Base-by-base conservation (phyloP, 2,329 filamentous ascomycete species). In the Ophiostoma populinum region DNA sequence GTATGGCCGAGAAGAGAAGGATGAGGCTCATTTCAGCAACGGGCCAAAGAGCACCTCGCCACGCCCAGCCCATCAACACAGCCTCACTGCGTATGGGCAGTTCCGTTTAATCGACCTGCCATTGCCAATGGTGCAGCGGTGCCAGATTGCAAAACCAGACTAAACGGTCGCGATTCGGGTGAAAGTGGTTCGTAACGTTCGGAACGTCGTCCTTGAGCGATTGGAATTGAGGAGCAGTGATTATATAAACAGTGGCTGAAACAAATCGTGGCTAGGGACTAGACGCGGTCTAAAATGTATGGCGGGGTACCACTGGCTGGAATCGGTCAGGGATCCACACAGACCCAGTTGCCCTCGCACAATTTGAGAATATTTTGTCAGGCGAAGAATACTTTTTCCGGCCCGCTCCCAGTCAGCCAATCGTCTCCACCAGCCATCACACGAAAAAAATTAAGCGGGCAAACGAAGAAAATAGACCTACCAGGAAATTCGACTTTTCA, bases 281-380 rank as follows among this genome's bases (percentile, higher is more conserved):
- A 35, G 35, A 29, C 32, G 38, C 29, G 35, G 9, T 19, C 20
- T 3, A 9, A 5, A 13, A 6, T 10, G 20, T 12, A 26, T 26
- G 19, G 18, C 9, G 15, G 19, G 18, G 11, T 20, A 20, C 24
- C 22, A 28, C 21, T 35, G 33, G 33, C 19, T n/a, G 17, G n/a
- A 10, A 26, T n/a, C 8, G 11, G n/a, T 8, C 2, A 9, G 10
- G 10, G 24, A 22, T 16, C 38, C 26, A 32, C 32, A 35, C 18
- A 28, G n/a, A 16, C 9, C 24, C 3, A 13, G n/a, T 39, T 44
- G 43, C 43, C 43, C 43, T 44, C 41, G 37, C 42, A 44, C 42
- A 44, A 39, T 40, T 36, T 36, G 32, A 22, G 20, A 31, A 38
- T 38, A 40, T 41, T 44, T 40, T 37, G 29, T 15, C 18, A 17